Evolutionary conservation across 352 stramenopile genomes (phyloP), one percentile per base, ranked within the genome.

Genomic region (Phytophthora multivora): DNA sequence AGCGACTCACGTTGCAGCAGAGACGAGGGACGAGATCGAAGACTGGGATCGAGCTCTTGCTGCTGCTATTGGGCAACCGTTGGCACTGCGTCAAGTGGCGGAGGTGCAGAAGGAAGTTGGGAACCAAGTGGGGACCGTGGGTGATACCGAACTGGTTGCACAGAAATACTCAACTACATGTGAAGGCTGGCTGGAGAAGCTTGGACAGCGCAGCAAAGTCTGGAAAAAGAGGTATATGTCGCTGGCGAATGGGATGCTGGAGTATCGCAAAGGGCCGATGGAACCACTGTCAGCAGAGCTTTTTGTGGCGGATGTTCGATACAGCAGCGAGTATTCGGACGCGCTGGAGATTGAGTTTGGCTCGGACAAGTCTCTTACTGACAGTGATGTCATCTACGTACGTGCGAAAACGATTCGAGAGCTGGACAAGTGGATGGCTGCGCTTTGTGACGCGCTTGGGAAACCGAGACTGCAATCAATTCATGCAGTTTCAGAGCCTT

Each of bases 161-260:
- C 51, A 33, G 40, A 75, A 70, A 28, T 54, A 71, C 15, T 63
- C 57, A 2, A 55, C 63, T 3, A 26, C 59, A 35, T 78, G 70
- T 47, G 80, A 89, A 66, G 80, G 83, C 5, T 92, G 79, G 79
- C 61, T 92, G 25, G 57, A 85, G 23, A 89, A 89, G 48, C 69
- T 83, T 28, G 77, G 79, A 19, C 70, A 75, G 31, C 41, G 33
- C 4, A 76, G 66, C 10, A 74, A 71, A 8, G 57, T 75, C n/a
- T 92, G 83, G 83, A 80, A 82, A 36, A 69, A 75, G 38, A 71
- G 80, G 2, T 92, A 88, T 51, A 88, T 92, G 57, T 70, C 78
- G 19, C 61, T 92, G 5, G 66, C 73, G 12, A 79, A 83, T 21
- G 62, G 73, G 0, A 82, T 79, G 65, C 58, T 94, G 13, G 71